Base-by-base conservation (phyloP, 208 protist genomes). In the Tritrichomonas foetus region DNA sequence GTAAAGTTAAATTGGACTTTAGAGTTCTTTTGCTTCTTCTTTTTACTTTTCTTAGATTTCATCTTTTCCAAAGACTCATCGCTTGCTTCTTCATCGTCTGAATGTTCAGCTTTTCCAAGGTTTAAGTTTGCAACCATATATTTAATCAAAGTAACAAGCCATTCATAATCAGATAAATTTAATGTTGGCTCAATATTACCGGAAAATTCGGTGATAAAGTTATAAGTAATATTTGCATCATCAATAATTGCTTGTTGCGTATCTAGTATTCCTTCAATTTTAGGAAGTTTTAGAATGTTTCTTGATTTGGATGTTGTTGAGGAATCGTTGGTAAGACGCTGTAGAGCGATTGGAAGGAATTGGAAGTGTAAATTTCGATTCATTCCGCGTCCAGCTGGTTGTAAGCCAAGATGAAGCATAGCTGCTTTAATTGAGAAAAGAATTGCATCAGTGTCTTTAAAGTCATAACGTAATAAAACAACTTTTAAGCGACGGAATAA, bases 111-210 rank as follows among this genome's bases (percentile, higher is more conserved):
- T 61, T 61, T 61, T 5, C 16, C 16, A 22, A 61, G 16, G 53
- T 61, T 61, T 22, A 16, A 5, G 16, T 61, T 61, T 61, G 53
- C 53, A 61, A 61, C 16, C 16, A 16, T 61, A 50, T 61, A 89
- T 57, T 89, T 89, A n/a, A 89, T n/a, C 8, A 57, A 22, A 41
- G 44, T n/a, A 57, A 89, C 47, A 39, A 89, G 78, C 41, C 33
- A 39, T 16, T 89, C 78, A 49, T 89, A 89, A 39, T 89, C 78
- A 9, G 47, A 41, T 39, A 89, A 39, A 22, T 44, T 89, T 16
- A 89, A 39, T 8, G 47, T 57, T 53, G 78, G 78, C 27, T 89
- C 78, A 89, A 89, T 89, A 30, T 47, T 27, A 36, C 78, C 78
- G 44, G 33, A 25, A 47, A 89, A 89, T 11, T 53, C 41, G 0